Percentiles rank a stretch among this genome's conserved stretches.
These are phyloP conservation scores for Raffaelea ambrosiae DNA, from an alignment of 2,329 filamentous ascomycete species.

Conservation along the genomic window DNA sequence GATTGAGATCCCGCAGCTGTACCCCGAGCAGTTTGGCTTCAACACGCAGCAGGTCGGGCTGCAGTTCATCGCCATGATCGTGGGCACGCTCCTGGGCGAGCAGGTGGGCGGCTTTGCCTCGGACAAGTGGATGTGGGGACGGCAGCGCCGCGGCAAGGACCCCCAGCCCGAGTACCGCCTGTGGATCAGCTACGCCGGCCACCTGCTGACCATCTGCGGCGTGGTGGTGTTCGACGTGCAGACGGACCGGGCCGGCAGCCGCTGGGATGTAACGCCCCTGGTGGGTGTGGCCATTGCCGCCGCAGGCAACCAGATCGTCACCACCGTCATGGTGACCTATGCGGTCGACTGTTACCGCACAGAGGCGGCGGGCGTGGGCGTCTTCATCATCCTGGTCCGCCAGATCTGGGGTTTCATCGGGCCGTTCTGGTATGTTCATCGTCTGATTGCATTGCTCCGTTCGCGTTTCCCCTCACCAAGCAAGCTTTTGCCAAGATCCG, in stretches of 20 bases:
- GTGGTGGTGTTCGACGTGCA: slow-evolving; percentile 46
- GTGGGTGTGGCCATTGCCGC: slow-evolving; percentile 42
- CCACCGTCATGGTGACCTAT: slow-evolving; percentile 52
- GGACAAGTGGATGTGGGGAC: slow-evolving; percentile 42
- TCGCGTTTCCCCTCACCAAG: not conserved
- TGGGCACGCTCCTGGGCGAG: slow-evolving; percentile 50
- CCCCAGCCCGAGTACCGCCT: slow-evolving; percentile 43
- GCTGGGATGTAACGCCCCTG: slow-evolving; percentile 48
- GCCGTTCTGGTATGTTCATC: slow-evolving; percentile 20
- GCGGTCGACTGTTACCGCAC: slow-evolving; percentile 48
- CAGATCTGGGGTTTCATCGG: slow-evolving; percentile 45
- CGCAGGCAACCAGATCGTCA: slow-evolving; percentile 52
- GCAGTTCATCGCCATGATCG: slow-evolving; percentile 47
- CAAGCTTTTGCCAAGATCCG: no score
- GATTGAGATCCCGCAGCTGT: slow-evolving; percentile 52
- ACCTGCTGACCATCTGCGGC: slow-evolving; percentile 39
- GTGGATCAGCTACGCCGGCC: slow-evolving; percentile 48
- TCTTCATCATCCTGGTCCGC: slow-evolving; percentile 49
- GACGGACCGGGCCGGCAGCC: not conserved
- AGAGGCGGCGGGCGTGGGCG: slow-evolving; percentile 44
- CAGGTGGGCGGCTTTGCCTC: slow-evolving; percentile 45
- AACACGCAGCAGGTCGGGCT: slow-evolving; percentile 49
- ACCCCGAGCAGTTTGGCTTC: slow-evolving; percentile 45
- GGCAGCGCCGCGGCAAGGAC: slow-evolving; percentile 20
- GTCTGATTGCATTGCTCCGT: no score